A percentile compares a stretch with the other conserved stretches of the same genome.
Conservation (phyloP, 192 early-diverging fungal genomes). For the Coemansia sp. region DNA sequence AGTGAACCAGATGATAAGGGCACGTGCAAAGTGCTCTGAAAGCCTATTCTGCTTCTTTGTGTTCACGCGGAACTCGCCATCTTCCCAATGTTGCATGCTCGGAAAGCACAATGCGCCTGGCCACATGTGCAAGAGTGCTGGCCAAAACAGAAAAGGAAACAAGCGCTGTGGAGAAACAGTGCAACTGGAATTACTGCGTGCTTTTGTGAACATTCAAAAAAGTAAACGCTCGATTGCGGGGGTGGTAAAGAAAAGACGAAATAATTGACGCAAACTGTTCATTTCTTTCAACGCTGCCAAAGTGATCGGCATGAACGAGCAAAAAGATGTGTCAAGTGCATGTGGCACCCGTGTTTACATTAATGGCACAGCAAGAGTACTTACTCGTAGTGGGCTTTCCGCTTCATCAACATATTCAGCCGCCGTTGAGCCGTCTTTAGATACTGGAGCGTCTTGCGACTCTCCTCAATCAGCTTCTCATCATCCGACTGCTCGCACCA, state of each 20-base stretch:
- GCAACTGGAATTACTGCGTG: too few species aligned
- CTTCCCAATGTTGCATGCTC: background rate
- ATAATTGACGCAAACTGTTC: background rate
- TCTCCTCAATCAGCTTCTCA: conserved; percentile 27
- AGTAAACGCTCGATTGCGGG: too few species aligned
- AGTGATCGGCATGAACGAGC: background rate
- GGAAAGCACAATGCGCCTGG: background rate
- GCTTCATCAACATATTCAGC: conserved; percentile 26
- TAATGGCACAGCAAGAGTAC: conserved; percentile 8
- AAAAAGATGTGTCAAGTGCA: background rate
- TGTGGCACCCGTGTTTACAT: background rate
- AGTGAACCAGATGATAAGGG: background rate
- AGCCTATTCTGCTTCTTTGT: background rate
- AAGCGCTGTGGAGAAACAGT: too few species aligned
- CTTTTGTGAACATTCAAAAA: too few species aligned
- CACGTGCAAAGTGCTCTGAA: background rate
- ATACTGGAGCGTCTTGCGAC: conserved; percentile 35
- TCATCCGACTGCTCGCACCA: conserved; percentile 16
- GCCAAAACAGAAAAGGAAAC: too few species aligned
- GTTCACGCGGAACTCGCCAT: background rate
- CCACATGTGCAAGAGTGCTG: too few species aligned
- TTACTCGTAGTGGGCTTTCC: conserved; percentile 35
- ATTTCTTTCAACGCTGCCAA: background rate
- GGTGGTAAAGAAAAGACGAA: background rate
- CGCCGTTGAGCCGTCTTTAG: conserved; percentile 27